Evolutionary conservation across 1,139 yeast genomes (phyloP), one percentile per base, ranked within the genome.

Genomic region (Nadsonia commutata): DNA sequence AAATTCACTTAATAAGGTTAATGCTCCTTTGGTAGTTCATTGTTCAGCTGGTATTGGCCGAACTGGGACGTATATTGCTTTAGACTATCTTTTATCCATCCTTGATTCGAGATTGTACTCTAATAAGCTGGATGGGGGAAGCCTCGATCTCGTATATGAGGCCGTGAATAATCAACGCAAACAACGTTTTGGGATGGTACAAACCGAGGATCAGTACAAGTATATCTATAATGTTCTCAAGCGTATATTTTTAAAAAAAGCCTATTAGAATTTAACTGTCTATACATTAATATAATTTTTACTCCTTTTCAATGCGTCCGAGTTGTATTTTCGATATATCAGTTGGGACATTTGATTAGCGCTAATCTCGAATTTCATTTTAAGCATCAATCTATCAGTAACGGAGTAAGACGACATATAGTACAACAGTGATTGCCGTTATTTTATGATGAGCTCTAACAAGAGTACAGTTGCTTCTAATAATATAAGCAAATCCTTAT

Each of bases 1-100:
- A 4, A 59, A 64, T 48, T 46, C 51, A 17, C 46, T 54, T 22
- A 51, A 53, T 37, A 48, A 51, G 18, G 52, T 54, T 13, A 48
- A 50, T 1, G 63, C 68, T 27, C 74, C 75, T 2, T 50, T 69
- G 20, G 56, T 72, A 18, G 78, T 80, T 1, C 94, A 82, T 56
- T 82, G 94, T 53, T 80, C 90, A 1, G 94, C 94, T 0, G 94
- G 94, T 0, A 86, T 83, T 18, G 94, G 94, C 3, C 65, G 94
- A 46, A 76, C 93, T 0, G 94, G 94, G 1, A 81, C 93, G 0
- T 82, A 76, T 53, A 74, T 83, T 19, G 77, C 83, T 1, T 57
- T 79, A 42, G 88, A 82, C 55, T 73, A 76, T 51, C 60, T 76
- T 31, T 56, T 68, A 36, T 46, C 51, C 8, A 40, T 45, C 4